Evolutionary conservation across 148 eudicot genomes (phyloP).

Genomic region (Persicaria maculosa): DNA sequence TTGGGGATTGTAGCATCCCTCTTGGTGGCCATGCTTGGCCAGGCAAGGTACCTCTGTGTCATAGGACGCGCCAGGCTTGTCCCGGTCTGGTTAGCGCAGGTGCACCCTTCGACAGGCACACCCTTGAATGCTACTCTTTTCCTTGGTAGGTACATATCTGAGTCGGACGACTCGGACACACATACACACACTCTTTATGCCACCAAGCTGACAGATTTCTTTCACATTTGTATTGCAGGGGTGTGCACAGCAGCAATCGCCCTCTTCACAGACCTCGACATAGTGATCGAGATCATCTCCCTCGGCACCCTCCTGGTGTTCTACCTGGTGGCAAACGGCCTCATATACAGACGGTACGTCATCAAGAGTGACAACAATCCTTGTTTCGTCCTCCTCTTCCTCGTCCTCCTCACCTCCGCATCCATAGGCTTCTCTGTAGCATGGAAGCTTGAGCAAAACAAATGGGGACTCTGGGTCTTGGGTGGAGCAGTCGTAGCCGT

Average conservation of each 20-base stretch:
- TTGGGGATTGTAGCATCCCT: slow-evolving; percentile 82
- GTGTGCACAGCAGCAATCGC: slow-evolving; percentile 66
- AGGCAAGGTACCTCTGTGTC: slow-evolving; percentile 81
- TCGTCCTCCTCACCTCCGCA: slow-evolving; percentile 39
- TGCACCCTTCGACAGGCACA: slow-evolving; percentile 78
- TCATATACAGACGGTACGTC: slow-evolving; percentile 63
- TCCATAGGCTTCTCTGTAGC: slow-evolving; percentile 52
- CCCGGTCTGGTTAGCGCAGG: slow-evolving; percentile 89
- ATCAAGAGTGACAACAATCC: slow-evolving; percentile 33
- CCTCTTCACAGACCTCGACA: slow-evolving; percentile 69
- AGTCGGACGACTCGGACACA: too few species aligned
- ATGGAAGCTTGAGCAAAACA: slow-evolving; percentile 39
- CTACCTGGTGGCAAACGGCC: slow-evolving; percentile 77
- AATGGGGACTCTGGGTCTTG: slow-evolving; percentile 35
- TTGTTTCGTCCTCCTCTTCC: slow-evolving; percentile 33
- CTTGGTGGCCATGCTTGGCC: slow-evolving; percentile 86
- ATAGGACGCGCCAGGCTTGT: slow-evolving; percentile 73
- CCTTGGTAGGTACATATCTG: slow-evolving; percentile 32
- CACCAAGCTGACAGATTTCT: neutral
- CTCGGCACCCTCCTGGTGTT: slow-evolving; percentile 78
- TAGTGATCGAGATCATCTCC: slow-evolving; percentile 68
- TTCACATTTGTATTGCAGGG: slow-evolving; percentile 25
- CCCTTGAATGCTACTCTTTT: slow-evolving; percentile 75
- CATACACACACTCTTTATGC: neutral
- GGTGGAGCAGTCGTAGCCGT: slow-evolving; percentile 24